Percentiles rank a stretch among this genome's conserved stretches.
Evolutionary conservation across 129 eudicot genomes (phyloP).

Genomic region (Scalesia atractyloides): DNA sequence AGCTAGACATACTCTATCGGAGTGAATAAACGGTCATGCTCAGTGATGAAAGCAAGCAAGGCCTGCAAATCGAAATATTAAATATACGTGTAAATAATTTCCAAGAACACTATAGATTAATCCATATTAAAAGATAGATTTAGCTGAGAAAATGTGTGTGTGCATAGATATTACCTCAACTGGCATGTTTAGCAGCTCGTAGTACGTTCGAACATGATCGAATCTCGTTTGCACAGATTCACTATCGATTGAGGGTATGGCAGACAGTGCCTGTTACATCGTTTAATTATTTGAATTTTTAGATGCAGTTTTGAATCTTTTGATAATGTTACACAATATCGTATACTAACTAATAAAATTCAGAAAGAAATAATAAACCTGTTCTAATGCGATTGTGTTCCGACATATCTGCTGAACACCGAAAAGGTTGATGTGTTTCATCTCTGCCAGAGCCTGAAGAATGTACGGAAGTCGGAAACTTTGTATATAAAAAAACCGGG

Average conservation of each 20-base stretch:
- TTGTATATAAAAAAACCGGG: constrained; percentile 20
- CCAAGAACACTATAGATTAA: not conserved
- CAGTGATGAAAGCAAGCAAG: constrained; percentile 82
- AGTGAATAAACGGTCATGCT: constrained; percentile 73
- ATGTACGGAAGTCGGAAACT: not conserved
- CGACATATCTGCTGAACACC: constrained; percentile 99
- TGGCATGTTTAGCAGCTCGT: constrained; percentile 94
- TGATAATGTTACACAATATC: not conserved
- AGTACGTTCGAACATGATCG: constrained; percentile 90
- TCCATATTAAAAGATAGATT: not conserved
- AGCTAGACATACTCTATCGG: constrained; percentile 63
- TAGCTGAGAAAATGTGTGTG: not conserved
- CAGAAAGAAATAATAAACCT: constrained; percentile 49
- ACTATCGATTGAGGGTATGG: constrained; percentile 82
- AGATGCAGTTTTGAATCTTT: not conserved
- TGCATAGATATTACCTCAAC: constrained; percentile 62
- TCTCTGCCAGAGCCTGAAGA: constrained; percentile 83
- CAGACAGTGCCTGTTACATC: constrained; percentile 75
- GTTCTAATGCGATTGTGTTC: constrained; percentile 95
- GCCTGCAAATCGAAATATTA: constrained; percentile 58
- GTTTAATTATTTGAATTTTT: not conserved
- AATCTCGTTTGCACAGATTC: constrained; percentile 77
- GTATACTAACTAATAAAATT: not conserved
- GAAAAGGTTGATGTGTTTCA: constrained; percentile 88
- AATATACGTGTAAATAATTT: not conserved